Evolutionary conservation across 192 early-diverging fungal genomes (phyloP), one percentile per base, ranked within the genome.

Genomic region (Rhizophagus clarus): DNA sequence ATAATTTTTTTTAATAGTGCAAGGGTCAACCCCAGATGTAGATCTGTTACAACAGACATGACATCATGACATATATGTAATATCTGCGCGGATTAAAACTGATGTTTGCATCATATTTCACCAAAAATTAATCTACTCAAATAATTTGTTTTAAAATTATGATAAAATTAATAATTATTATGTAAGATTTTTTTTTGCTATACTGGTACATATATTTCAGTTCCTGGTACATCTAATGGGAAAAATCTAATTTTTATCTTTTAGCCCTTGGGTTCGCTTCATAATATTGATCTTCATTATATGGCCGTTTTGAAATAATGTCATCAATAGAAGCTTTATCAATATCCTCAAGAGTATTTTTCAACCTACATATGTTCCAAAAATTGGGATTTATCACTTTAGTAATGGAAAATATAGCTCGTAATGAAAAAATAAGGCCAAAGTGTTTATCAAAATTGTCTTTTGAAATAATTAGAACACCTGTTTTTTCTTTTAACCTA

Each of bases 391-490:
- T 77, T 6, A 77, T 61, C 1, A 0, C 17, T 40, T 42, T 26
- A 56, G 56, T 45, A 40, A 77, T 15, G 51, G 5, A 14, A 77
- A 77, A 77, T 5, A 28, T 34, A 7, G 76, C 76, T 64, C 76
- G 76, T 67, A 61, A 61, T 40, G 76, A 49, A 63, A 77, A 77
- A 40, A 77, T 61, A n/a, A 61, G 76, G 20, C 76, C 76, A 67
- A 77, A 77, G n/a, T 77, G 60, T 61, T 61, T 34, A 26, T 77
- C 76, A 63, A 77, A 77, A 42, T 68, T 20, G 7, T 77, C 61
- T 32, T 64, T 77, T 40, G 76, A 17, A 34, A 77, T 42, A 61
- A 77, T 12, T 37, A 77, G 64, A 67, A 56, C 73, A 64, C 24
- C 32, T 29, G 66, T 24, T 63, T 56, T 56, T 49, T 64, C 8